Evolutionary conservation across 495 filamentous ascomycete genomes (phyloP), one percentile per base, ranked within the genome.

Genomic region (Glutinoglossum americanum): DNA sequence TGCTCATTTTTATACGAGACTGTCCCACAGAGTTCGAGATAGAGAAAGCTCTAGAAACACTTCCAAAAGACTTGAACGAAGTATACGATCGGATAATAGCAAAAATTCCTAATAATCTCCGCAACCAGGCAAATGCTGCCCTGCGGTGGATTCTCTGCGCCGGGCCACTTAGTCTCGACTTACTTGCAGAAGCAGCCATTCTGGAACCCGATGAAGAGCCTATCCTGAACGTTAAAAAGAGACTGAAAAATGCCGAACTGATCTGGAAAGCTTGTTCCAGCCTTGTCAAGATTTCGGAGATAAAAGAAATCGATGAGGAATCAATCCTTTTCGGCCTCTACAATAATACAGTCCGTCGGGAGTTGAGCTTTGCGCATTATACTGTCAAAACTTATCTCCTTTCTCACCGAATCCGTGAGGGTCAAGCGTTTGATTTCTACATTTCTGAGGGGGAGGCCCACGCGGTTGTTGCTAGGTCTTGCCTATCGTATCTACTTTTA

Each of bases 61-160:
- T 74, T 5, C 72, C 72, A 4, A 47, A 41, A 23, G 63, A 59
- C 19, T 59, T 74, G 3, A 57, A 72, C 61, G 65, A 67, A 35
- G 71, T 66, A 55, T 74, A 73, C 47, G 55, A 58, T 21, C 62
- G 68, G 3, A 69, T 71, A 17, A 57, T 74, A 21, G 11, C 17
- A 44, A 62, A 45, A 5, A 72, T 73, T 19, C 51, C 60, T 23
- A 44, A 61, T 9, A 41, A 54, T 5, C 51, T 64, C 48, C 56
- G 59, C 13, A 32, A 63, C 10, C 6, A 63, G 33, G 64, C 64
- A 9, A 58, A 64, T 7, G 64, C 56, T n/a, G 54, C 66, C 37
- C 60, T 73, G 0, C 66, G 66, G 45, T 71, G 66, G 59, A 51
- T 72, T 27, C 49, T 63, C 4, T 65, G 57, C 56, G 28, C 51